phyloP scores from a whole-genome alignment of 2,329 filamentous ascomycete genomes.

The Colletotrichum sp. region DNA sequence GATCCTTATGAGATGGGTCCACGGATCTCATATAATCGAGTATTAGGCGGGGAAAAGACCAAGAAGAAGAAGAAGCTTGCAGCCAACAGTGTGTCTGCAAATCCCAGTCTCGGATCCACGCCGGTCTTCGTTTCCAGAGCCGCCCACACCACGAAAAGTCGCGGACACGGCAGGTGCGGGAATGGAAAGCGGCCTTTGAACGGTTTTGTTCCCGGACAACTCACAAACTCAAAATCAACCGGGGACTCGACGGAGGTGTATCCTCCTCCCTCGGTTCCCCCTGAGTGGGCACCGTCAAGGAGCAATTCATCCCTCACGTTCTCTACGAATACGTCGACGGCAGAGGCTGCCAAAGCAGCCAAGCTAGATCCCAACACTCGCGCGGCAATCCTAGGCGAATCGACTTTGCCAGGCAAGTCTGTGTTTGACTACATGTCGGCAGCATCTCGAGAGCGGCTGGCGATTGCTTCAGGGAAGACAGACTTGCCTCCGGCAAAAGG shows the following conservation, averaged over 20 bases:
- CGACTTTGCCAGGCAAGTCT: constrained; percentile 84
- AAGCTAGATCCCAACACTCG: constrained; percentile 77
- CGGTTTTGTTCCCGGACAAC: constrained; percentile 76
- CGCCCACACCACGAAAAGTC: constrained; percentile 29
- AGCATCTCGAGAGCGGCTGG: constrained; percentile 78
- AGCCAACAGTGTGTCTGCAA: constrained; percentile 53
- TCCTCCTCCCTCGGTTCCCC: constrained; percentile 70
- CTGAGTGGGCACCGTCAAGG: constrained; percentile 73
- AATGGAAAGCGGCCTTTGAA: constrained; percentile 82
- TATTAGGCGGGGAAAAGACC: constrained; percentile 82
- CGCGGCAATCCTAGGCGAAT: constrained; percentile 75
- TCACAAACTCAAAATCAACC: constrained; percentile 51
- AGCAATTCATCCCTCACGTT: not conserved
- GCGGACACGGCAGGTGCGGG: constrained; percentile 67
- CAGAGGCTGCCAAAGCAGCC: constrained; percentile 80
- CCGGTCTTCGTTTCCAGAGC: constrained; percentile 77
- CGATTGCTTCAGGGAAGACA: constrained; percentile 72
- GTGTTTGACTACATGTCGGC: constrained; percentile 92
- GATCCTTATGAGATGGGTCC: constrained; percentile 93
- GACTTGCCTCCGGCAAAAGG: constrained; percentile 80
- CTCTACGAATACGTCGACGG: constrained; percentile 64
- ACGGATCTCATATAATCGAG: constrained; percentile 83
- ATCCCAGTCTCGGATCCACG: constrained; percentile 68
- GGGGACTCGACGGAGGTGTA: constrained; percentile 51
- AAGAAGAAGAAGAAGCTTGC: constrained; percentile 67